Base-by-base conservation (phyloP, 2,329 filamentous ascomycete genomes). In the Verticillium longisporum region DNA sequence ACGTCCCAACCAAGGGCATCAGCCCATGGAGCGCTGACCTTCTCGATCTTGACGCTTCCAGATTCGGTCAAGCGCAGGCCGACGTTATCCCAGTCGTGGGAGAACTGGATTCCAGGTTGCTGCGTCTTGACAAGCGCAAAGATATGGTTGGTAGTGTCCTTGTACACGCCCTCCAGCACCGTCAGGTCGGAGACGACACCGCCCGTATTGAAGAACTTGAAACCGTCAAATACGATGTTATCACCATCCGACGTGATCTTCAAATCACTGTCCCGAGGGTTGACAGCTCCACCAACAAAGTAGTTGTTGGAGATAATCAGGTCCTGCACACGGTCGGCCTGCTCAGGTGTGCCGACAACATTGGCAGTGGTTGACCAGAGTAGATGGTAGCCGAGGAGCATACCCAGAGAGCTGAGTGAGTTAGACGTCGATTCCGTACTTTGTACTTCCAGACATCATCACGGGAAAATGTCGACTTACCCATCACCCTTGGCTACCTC, bases 121-220 rank as follows among this genome's bases (percentile, higher is more conserved):
- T 75, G 69, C 0, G 86, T 88, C 5, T 77, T 76, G 1, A 86
- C 84, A 26, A 88, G 71, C 2, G 85, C 83, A 67, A 88, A 89
- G 61, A 88, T 84, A 66, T 88, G 86, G 59, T 85, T 76, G 4
- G 79, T 76, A 0, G 84, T 86, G 18, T 77, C 81, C 6, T 83
- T 79, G n/a, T 81, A 74, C 0, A 85, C 81, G 21, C 87, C 86
- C 66, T 89, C 86, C 0, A 89, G 77, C 0, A 89, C 84, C 0
- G 85, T 88, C 21, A 89, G 72, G 62, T 89, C 86, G 0, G 85
- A 88, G 2, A 89, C 77, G 0, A 88, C 85, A 32, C 86, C 86
- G 0, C 87, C 87, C 0, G 86, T 89, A 68, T 86, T 89, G 76
- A 89, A 89, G 72, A 83, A 78, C 70, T 89, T 89, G 71, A 78